phyloP scores from a whole-genome alignment of 106 monocot species.

The Chionographis japonica region DNA sequence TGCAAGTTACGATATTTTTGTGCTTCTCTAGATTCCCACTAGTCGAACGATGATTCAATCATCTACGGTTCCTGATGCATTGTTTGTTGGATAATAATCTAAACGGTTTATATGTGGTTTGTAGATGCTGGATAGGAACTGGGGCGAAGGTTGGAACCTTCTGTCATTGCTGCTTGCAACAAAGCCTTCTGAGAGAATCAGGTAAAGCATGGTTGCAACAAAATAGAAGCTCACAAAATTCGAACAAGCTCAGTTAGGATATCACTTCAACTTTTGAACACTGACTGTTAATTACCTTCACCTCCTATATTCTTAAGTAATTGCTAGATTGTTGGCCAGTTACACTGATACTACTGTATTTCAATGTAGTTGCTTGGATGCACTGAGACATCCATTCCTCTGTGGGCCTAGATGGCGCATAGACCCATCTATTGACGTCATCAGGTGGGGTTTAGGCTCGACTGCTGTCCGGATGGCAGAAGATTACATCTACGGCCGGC shows the following conservation, averaged over 20 bases:
- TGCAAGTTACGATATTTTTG: conserved; percentile 54
- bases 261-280: no score
- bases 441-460: conserved; percentile 95
- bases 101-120: no score
- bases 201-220: conserved; percentile 24
- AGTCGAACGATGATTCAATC: not conserved
- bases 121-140: conserved; percentile 91
- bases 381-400: conserved; percentile 87
- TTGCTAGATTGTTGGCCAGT: no score
- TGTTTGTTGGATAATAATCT: not conserved
- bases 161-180: conserved; percentile 74
- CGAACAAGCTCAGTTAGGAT: no score
- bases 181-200: conserved; percentile 80
- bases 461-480: conserved; percentile 84
- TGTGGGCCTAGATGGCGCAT: conserved; percentile 99
- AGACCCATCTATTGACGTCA: conserved; percentile 58
- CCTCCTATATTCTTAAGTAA: no score
- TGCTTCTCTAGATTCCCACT: not conserved
- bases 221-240: no score
- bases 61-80: not conserved
- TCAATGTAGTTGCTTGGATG: conserved; percentile 76
- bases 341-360: conserved; percentile 2
- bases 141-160: conserved; percentile 99
- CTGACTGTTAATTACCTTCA: no score
- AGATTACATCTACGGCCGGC: conserved; percentile 83